Evolutionary conservation across 805 yeast genomes (phyloP), one percentile per base, ranked within the genome.

Genomic region (Wickerhamomyces ciferrii): DNA sequence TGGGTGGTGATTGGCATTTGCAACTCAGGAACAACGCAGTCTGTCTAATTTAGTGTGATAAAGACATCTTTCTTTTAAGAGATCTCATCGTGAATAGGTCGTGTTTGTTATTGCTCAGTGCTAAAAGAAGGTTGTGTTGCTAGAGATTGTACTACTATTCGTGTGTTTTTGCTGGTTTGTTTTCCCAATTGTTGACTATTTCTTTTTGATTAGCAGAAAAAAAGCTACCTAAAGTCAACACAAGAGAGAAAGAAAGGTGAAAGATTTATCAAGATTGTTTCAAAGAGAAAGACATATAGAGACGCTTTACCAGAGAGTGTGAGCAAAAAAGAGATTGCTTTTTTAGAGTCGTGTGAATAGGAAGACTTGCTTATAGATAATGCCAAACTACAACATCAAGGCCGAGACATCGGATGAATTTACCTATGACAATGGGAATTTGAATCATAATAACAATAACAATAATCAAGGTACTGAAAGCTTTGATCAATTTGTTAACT

Each of bases 401-500:
- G 14, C 24, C 24, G 39, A 37, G 8, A 6, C 25, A 17, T 20
- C 39, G n/a, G 24, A 19, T 14, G 39, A 21, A 3, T 21, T 20
- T 21, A 25, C 39, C 39, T 37, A 37, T 21, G 39, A 37, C 9
- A 37, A 20, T 37, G 39, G 25, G 19, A 21, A 21, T 20, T 9
- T 35, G 18, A 37, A 37, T 17, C 6, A 37, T 21, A 37, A 37
- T 10, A 37, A 37, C n/a, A 21, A 20, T 13, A 7, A 20, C 11
- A 21, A 21, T 14, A 37, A 20, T 9, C 5, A 19, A 13, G 21
- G 7, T n/a, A 4, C 18, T 14, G 39, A 37, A 14, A 37, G 41
- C 3, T 50, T 55, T 34, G 56, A 54, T 15, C 55, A 55, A 43
- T 55, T 37, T 44, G 45, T 55, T 17, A 54, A 51, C 31, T 37